Evolutionary conservation across 169 alveolate species (phyloP).

Genomic region (Babesia bovis): DNA sequence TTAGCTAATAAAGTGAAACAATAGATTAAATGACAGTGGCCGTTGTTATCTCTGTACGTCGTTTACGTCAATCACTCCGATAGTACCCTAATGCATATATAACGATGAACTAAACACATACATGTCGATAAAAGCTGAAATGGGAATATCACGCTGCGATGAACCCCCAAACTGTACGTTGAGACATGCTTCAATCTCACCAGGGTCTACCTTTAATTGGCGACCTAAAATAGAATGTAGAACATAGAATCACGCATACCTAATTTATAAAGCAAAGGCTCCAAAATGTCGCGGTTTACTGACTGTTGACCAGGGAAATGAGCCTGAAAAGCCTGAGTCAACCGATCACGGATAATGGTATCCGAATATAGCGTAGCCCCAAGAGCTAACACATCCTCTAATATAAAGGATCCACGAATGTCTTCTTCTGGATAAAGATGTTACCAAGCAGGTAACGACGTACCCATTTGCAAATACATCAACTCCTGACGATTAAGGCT

Average conservation of each 20-base stretch:
- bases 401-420: constrained; percentile 53
- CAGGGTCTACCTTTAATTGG: constrained; percentile 32
- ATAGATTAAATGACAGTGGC: too few species aligned
- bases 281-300: constrained; percentile 23
- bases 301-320: constrained; percentile 27
- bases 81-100: constrained; percentile 23
- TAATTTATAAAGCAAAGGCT: constrained; percentile 29
- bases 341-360: constrained; percentile 37
- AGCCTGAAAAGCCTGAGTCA: constrained; percentile 32
- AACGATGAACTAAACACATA: neutral
- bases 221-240: constrained; percentile 20
- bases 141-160: constrained; percentile 6
- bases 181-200: constrained; percentile 52
- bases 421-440: constrained; percentile 36
- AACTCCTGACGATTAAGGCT: constrained; percentile 47
- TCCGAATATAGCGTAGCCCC: constrained; percentile 58
- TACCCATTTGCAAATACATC: constrained; percentile 52
- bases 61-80: too few species aligned
- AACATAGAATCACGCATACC: constrained; percentile 15
- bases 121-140: constrained; percentile 46
- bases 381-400: constrained; percentile 58
- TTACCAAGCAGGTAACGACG: neutral
- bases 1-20: too few species aligned
- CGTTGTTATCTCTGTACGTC: too few species aligned
- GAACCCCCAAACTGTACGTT: constrained; percentile 23